Evolutionary conservation across 352 stramenopile species (phyloP).

Genomic region (Phytophthora agathidicida): DNA sequence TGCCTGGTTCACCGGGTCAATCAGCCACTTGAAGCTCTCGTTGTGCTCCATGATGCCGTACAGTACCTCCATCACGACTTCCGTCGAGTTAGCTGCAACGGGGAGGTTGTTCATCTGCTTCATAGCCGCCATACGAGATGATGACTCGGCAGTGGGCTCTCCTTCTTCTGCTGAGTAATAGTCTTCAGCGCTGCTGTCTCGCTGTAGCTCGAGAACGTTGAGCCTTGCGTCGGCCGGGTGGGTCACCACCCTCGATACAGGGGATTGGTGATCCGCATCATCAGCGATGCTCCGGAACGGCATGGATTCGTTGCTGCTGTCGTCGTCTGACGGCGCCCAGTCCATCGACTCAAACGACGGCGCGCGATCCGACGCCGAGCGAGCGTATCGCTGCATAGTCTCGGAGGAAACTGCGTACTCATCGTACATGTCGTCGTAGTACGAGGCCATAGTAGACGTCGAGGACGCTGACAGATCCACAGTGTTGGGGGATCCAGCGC

Average conservation of each 20-base stretch:
- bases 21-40: conserved; percentile 60
- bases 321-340: conserved; percentile 50
- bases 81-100: conserved; percentile 36
- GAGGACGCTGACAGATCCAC: conserved; percentile 72
- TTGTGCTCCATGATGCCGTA: conserved; percentile 69
- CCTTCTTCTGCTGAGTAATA: conserved; percentile 40
- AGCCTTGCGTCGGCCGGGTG: conserved; percentile 7
- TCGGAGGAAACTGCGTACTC: conserved; percentile 41
- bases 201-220: conserved; percentile 24
- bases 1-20: conserved; percentile 51
- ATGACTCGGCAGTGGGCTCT: conserved; percentile 21
- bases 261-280: conserved; percentile 27
- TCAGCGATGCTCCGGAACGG: conserved; percentile 38
- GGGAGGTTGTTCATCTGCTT: conserved; percentile 3
- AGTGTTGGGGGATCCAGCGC: conserved; percentile 25
- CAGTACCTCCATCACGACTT: conserved; percentile 67
- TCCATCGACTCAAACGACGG: conserved; percentile 55
- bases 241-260: conserved; percentile 23
- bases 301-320: conserved; percentile 32
- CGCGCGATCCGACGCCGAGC: conserved; percentile 40
- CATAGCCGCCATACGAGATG: conserved; percentile 9
- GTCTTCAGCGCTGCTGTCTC: conserved; percentile 20
- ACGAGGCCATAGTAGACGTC: conserved; percentile 69
- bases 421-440: conserved; percentile 73
- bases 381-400: conserved; percentile 33